A percentile compares a stretch with the other conserved stretches of the same genome.
phyloP scores from a whole-genome alignment of 495 filamentous ascomycete species.

The Lindgomyces ingoldianus region DNA sequence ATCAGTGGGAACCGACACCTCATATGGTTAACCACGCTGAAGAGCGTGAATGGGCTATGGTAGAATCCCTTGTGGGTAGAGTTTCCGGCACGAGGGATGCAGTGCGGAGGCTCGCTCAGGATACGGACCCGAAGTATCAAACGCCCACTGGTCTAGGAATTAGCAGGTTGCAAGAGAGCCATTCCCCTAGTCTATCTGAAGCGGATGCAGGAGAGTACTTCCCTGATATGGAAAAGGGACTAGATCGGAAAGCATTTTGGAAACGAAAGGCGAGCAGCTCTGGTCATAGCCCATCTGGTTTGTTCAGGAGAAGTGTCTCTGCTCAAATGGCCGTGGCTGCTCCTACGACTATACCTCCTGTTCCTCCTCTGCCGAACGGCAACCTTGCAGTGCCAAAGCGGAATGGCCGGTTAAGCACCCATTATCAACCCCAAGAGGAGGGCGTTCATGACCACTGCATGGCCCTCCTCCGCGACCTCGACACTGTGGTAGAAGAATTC shows the following conservation, averaged over 20 bases:
- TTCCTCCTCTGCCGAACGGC: constrained; percentile 45
- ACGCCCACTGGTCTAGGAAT: constrained; percentile 28
- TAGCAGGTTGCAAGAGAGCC: constrained; percentile 31
- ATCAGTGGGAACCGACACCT: constrained; percentile 4
- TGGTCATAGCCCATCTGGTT: constrained; percentile 46
- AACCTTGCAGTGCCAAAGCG: constrained; percentile 45
- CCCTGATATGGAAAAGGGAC: constrained; percentile 40
- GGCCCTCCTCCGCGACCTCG: constrained; percentile 77
- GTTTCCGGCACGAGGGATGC: constrained; percentile 88
- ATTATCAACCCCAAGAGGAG: constrained; percentile 48
- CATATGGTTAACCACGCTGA: constrained; percentile 51
- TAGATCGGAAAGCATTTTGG: constrained; percentile 72
- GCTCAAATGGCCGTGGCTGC: constrained; percentile 63
- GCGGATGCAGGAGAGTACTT: constrained; percentile 47
- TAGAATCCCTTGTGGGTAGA: constrained; percentile 77
- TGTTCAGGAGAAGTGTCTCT: constrained; percentile 51
- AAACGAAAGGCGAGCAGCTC: constrained; percentile 74
- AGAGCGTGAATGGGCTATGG: constrained; percentile 79
- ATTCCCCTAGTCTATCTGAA: constrained; percentile 43
- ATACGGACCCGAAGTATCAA: constrained; percentile 69
- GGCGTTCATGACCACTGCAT: constrained; percentile 77
- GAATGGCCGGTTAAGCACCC: constrained; percentile 24
- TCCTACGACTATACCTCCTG: constrained; percentile 44
- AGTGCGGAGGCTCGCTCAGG: constrained; percentile 76
- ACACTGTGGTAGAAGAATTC: constrained; percentile 79